These are phyloP conservation scores for Phytopythium kandeliae DNA, from an alignment of 352 stramenopile species.

Conservation along the genomic window DNA sequence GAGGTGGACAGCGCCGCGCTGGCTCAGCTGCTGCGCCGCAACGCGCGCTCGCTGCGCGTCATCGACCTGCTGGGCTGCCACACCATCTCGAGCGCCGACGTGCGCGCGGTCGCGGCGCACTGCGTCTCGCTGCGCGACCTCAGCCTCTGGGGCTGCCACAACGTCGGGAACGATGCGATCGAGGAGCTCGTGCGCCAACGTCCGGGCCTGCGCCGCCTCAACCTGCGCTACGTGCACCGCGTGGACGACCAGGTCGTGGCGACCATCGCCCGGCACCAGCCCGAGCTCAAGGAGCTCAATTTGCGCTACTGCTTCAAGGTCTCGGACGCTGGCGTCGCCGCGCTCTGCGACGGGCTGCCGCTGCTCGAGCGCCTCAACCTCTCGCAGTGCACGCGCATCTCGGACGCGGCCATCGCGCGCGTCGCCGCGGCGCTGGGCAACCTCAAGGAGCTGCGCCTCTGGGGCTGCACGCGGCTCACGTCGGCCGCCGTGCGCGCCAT, in stretches of 20 bases:
- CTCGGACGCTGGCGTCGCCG: slow-evolving; percentile 53
- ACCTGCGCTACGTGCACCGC: slow-evolving; percentile 81
- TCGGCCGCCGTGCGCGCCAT: slow-evolving; percentile 64
- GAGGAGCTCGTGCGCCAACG: slow-evolving; percentile 48
- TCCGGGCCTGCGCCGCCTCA: slow-evolving; percentile 40
- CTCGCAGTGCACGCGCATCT: slow-evolving; percentile 78
- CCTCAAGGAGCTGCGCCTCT: slow-evolving; percentile 74
- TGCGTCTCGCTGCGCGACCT: slow-evolving; percentile 50
- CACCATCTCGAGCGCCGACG: slow-evolving; percentile 46
- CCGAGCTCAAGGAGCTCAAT: slow-evolving; percentile 62
- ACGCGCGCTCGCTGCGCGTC: slow-evolving; percentile 41
- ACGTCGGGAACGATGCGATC: slow-evolving; percentile 66
- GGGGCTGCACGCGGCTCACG: slow-evolving; percentile 78
- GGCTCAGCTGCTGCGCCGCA: slow-evolving; percentile 35
- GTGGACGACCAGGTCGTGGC: slow-evolving; percentile 72
- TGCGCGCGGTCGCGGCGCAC: slow-evolving; percentile 28
- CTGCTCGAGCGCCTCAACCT: slow-evolving; percentile 64
- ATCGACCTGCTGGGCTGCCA: slow-evolving; percentile 78
- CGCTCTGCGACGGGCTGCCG: slow-evolving; percentile 41
- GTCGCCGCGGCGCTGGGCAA: slow-evolving; percentile 47
- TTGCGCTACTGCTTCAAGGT: slow-evolving; percentile 87
- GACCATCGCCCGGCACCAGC: slow-evolving; percentile 36
- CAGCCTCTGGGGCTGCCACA: slow-evolving; percentile 73
- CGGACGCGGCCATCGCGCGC: slow-evolving; percentile 53
- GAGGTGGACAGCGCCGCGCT: slow-evolving; percentile 47